Percentiles rank a stretch among this genome's conserved stretches.
Conservation (phyloP, 176 grass and related monocot genomes). For the bread wheat (Triticum aestivum) region DNA sequence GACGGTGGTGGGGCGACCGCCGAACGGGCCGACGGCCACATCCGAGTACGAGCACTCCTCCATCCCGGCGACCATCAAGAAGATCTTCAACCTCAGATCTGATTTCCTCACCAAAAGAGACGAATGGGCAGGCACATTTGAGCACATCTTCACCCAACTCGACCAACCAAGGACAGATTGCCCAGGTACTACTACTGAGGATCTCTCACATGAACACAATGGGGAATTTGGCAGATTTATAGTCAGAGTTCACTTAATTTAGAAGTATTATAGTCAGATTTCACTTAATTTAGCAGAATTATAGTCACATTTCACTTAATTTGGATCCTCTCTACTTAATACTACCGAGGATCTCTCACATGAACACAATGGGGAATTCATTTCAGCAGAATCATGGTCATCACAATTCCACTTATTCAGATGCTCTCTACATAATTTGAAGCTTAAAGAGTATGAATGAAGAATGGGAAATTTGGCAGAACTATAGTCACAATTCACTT, state of each 20-base stretch:
- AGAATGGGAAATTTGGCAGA: not conserved
- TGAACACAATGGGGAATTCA: too few species aligned
- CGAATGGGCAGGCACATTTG: slow-evolving; percentile 92
- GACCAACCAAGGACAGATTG: slow-evolving; percentile 74
- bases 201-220: not conserved
- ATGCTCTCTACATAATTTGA: too few species aligned
- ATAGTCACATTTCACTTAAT: not conserved
- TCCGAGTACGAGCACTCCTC: slow-evolving; percentile 95
- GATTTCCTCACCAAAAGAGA: slow-evolving; percentile 84
- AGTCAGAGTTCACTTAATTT: not conserved
- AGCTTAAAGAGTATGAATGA: too few species aligned
- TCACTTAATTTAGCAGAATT: not conserved
- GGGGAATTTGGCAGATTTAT: not conserved
- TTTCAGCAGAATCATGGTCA: too few species aligned
- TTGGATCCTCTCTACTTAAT: not conserved
- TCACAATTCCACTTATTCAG: too few species aligned
- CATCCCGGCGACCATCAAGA: slow-evolving; percentile 88
- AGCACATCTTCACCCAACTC: slow-evolving; percentile 58
- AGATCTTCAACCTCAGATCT: slow-evolving; percentile 72
- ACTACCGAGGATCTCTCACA: too few species aligned
- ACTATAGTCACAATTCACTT: not conserved
- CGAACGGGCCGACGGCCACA: slow-evolving; percentile 43
- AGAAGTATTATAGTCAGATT: not conserved
- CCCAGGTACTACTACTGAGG: slow-evolving; percentile 41
- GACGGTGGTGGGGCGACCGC: slow-evolving; percentile 47